Evolutionary conservation across 1,139 yeast species (phyloP).

Genomic region (Trichomonascaceae sp.): DNA sequence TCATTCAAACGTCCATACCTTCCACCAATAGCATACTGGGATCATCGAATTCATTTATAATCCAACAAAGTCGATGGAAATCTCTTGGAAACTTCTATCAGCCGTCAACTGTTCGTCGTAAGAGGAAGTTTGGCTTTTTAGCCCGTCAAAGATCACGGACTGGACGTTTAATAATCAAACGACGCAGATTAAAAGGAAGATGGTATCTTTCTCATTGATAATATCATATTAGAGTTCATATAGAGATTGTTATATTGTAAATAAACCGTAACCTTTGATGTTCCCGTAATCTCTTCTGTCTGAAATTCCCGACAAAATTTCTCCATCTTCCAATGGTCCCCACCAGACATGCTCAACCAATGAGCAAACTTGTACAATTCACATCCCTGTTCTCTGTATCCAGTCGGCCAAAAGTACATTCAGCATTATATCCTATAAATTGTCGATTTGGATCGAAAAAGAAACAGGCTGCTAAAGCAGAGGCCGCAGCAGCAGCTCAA

Average conservation of each 20-base stretch:
- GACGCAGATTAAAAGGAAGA: slow-evolving; percentile 85
- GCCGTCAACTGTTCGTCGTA: slow-evolving; percentile 85
- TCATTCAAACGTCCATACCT: slow-evolving; percentile 9
- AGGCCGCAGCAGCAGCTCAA: slow-evolving; percentile 22
- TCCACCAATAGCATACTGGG: slow-evolving; percentile 15
- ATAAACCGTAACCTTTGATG: neutral
- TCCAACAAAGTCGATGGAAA: slow-evolving; percentile 55
- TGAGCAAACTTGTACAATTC: neutral
- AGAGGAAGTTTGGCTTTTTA: slow-evolving; percentile 83
- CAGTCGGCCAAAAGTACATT: neutral
- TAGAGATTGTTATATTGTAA: too few relatives aligned
- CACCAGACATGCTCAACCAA: neutral
- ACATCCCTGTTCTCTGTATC: neutral
- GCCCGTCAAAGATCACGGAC: slow-evolving; percentile 76
- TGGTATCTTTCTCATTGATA: slow-evolving; percentile 78
- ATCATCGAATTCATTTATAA: slow-evolving; percentile 9
- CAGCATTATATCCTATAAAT: neutral
- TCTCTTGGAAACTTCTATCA: slow-evolving; percentile 93
- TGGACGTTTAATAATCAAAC: slow-evolving; percentile 72
- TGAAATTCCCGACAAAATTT: neutral
- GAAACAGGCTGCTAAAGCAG: slow-evolving; percentile 17
- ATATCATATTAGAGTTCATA: neutral
- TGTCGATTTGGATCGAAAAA: slow-evolving; percentile 22
- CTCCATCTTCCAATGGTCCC: neutral
- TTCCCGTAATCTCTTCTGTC: neutral